These are phyloP conservation scores for Elongisporangium undulatum DNA, from an alignment of 352 stramenopile genomes.

Conservation along the genomic window DNA sequence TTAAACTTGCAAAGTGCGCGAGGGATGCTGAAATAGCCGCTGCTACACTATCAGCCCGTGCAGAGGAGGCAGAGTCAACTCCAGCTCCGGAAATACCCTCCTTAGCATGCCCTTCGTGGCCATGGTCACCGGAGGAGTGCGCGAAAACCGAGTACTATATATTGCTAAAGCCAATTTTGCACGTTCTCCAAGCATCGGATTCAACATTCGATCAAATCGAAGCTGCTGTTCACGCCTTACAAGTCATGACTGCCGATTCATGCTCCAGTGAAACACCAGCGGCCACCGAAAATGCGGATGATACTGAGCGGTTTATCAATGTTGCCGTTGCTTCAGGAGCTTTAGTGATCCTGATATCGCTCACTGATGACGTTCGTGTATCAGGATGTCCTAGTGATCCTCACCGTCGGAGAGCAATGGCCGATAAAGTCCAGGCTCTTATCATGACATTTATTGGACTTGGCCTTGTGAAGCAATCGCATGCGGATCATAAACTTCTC, in stretches of 20 bases:
- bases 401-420: constrained; percentile 10
- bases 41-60: not conserved
- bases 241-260: constrained; percentile 21
- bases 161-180: constrained; percentile 29
- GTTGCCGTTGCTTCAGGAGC: constrained; percentile 20
- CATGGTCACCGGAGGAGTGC: constrained; percentile 19
- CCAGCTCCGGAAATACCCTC: not conserved
- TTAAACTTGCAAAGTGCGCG: constrained; percentile 16
- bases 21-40: not conserved
- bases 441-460: constrained; percentile 25
- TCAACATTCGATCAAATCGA: constrained; percentile 46
- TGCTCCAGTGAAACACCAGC: constrained; percentile 5
- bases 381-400: constrained; percentile 11
- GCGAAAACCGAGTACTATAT: constrained; percentile 16
- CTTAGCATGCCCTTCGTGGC: constrained; percentile 7
- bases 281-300: constrained; percentile 1
- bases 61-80: not conserved
- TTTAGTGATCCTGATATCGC: constrained; percentile 38
- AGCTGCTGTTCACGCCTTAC: constrained; percentile 26
- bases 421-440: constrained; percentile 16
- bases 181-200: constrained; percentile 24
- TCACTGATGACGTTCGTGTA: constrained; percentile 31
- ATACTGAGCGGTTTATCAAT: constrained; percentile 44
- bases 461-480: constrained; percentile 13
- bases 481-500: not conserved